Conservation (phyloP, 441 rosid genomes). For the Raphanus hybrid region DNA sequence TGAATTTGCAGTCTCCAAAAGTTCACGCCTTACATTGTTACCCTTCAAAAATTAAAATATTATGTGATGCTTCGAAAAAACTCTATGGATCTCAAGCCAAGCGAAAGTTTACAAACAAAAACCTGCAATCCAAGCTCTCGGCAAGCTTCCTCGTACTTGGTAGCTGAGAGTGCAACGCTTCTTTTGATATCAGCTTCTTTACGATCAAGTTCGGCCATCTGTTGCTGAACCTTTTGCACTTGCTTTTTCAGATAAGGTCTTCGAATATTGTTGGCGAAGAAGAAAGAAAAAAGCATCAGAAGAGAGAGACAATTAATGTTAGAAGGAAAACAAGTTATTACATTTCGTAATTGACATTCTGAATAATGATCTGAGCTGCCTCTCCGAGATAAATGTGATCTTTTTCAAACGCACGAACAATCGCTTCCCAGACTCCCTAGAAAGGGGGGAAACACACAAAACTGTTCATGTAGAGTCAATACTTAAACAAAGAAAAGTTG, state of each 20-base stretch:
- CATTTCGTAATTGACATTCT: slow-evolving; percentile 95
- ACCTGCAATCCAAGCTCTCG: slow-evolving; percentile 99
- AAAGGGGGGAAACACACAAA: slow-evolving; percentile 2
- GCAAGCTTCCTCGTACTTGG: slow-evolving; percentile 90
- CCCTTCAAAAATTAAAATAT: slow-evolving; percentile 60
- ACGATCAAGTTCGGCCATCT: slow-evolving; percentile 88
- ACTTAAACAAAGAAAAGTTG: not conserved
- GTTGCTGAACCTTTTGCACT: slow-evolving; percentile 96
- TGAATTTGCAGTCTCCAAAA: slow-evolving; percentile 85
- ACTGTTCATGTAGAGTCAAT: not conserved
- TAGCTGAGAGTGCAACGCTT: slow-evolving; percentile 78
- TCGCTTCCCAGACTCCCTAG: slow-evolving; percentile 95
- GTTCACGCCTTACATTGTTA: slow-evolving; percentile 86
- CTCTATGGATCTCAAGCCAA: slow-evolving; percentile 25
- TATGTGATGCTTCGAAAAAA: slow-evolving; percentile 23
- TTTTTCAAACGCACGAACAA: slow-evolving; percentile 81
- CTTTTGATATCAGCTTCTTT: slow-evolving; percentile 94
- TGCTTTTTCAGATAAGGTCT: slow-evolving; percentile 96
- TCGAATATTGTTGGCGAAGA: too few relatives aligned
- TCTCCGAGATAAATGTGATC: slow-evolving; percentile 92
- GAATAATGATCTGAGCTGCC: slow-evolving; percentile 91
- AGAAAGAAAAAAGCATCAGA: slow-evolving; percentile 29
- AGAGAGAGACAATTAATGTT: slow-evolving; percentile 2
- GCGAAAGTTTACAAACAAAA: not conserved
- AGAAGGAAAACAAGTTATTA: slow-evolving; percentile 46